phyloP scores from a whole-genome alignment of 2,329 filamentous ascomycete species.

The Boeremia exigua region DNA sequence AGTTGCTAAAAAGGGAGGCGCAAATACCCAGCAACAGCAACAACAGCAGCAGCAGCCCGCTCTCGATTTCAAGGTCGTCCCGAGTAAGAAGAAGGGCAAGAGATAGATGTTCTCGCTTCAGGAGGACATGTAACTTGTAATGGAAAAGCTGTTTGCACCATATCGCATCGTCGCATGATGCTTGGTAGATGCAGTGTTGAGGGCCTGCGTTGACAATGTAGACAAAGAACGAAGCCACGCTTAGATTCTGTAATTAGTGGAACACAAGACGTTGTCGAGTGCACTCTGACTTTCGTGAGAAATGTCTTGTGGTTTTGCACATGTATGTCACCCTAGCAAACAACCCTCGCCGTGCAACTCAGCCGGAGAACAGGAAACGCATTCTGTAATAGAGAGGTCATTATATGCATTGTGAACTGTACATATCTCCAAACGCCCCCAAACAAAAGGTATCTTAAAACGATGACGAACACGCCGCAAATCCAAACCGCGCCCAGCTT shows the following conservation, averaged over 20 bases:
- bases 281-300: background rate
- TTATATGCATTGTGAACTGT: no score
- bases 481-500: background rate
- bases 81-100: conserved; percentile 84
- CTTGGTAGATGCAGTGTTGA: background rate
- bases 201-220: background rate
- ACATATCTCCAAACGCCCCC: background rate
- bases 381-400: background rate
- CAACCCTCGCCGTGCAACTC: background rate
- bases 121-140: background rate
- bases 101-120: conserved; percentile 26
- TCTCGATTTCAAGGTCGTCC: conserved; percentile 81
- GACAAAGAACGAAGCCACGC: background rate
- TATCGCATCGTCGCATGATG: background rate
- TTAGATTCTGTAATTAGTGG: background rate
- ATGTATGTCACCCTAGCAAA: background rate
- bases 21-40: conserved; percentile 49
- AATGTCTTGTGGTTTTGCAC: background rate
- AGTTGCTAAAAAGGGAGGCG: conserved; percentile 94
- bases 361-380: background rate
- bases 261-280: background rate
- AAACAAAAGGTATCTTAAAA: conserved; percentile 13
- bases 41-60: conserved; percentile 38
- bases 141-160: background rate
- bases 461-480: background rate